Evolutionary conservation across 192 early-diverging fungal genomes (phyloP).

Genomic region (Mortierella claussenii): DNA sequence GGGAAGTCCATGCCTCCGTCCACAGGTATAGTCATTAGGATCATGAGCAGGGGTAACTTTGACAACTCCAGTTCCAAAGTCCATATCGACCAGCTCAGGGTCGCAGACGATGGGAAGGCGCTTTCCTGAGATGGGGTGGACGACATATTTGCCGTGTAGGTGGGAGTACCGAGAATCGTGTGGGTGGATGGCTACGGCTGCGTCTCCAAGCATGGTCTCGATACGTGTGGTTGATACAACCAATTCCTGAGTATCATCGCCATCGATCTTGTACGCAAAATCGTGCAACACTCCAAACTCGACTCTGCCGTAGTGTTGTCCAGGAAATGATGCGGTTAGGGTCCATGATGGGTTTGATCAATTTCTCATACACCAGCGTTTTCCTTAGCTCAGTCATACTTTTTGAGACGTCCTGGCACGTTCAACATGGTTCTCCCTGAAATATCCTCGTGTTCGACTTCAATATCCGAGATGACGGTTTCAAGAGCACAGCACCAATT

Average conservation of each 20-base stretch:
- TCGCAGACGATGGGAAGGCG: constrained; percentile 88
- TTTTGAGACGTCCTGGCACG: constrained; percentile 81
- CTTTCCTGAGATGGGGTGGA: constrained; percentile 85
- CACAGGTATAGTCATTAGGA: constrained; percentile 89
- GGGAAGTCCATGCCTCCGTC: constrained; percentile 82
- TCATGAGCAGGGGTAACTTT: constrained; percentile 99
- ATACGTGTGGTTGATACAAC: constrained; percentile 96
- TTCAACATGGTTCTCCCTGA: constrained; percentile 71
- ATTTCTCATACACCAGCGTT: neutral
- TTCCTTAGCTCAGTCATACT: constrained; percentile 51
- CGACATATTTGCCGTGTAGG: constrained; percentile 71
- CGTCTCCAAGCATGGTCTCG: constrained; percentile 98
- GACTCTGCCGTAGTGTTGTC: constrained; percentile 70
- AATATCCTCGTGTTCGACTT: constrained; percentile 91
- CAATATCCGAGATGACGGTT: constrained; percentile 96
- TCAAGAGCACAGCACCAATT: constrained; percentile 96
- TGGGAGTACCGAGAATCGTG: constrained; percentile 83
- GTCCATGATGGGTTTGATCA: neutral
- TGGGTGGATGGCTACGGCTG: constrained; percentile 93
- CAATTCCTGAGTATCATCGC: constrained; percentile 69
- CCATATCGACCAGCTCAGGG: constrained; percentile 84
- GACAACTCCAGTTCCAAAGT: constrained; percentile 95
- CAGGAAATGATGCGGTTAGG: neutral
- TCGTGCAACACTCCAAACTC: constrained; percentile 95
- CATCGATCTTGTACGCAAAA: constrained; percentile 88